A percentile compares a stretch with the other conserved stretches of the same genome.
Evolutionary conservation across 176 grass and related monocot species (phyloP).

Genomic region (Triticum turgidum): DNA sequence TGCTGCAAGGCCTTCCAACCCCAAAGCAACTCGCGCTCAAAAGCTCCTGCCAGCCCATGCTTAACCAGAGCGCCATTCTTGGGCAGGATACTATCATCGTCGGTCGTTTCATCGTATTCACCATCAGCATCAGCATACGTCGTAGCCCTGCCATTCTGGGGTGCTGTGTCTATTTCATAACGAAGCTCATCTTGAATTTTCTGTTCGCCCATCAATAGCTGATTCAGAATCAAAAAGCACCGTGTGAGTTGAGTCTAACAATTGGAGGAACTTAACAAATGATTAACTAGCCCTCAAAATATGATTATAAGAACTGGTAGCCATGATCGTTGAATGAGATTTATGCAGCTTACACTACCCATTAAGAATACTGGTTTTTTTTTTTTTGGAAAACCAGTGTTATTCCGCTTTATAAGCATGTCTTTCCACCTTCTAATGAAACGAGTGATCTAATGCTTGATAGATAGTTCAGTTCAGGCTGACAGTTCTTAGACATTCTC

Average conservation of each 20-base stretch:
- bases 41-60: slow-evolving; percentile 18
- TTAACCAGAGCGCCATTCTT: slow-evolving; percentile 30
- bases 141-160: not conserved
- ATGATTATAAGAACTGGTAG: not conserved
- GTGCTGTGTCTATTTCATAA: not conserved
- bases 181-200: not conserved
- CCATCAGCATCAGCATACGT: not conserved
- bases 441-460: not conserved
- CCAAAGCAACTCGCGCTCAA: slow-evolving; percentile 57
- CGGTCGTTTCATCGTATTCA: slow-evolving; percentile 12
- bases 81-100: not conserved
- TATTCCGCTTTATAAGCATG: not conserved
- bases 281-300: not conserved
- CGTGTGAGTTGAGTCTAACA: not conserved
- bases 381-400: not conserved
- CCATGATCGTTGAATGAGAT: not conserved
- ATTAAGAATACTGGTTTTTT: not conserved
- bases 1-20: slow-evolving; percentile 51
- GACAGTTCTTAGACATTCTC: not conserved
- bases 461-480: not conserved
- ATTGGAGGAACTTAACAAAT: not conserved
- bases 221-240: not conserved
- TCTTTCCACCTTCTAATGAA: not conserved
- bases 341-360: not conserved
- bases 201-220: slow-evolving; percentile 8